Evolutionary conservation across 177 flowering plant species (phyloP).

Genomic region (Vitis hybrid): DNA sequence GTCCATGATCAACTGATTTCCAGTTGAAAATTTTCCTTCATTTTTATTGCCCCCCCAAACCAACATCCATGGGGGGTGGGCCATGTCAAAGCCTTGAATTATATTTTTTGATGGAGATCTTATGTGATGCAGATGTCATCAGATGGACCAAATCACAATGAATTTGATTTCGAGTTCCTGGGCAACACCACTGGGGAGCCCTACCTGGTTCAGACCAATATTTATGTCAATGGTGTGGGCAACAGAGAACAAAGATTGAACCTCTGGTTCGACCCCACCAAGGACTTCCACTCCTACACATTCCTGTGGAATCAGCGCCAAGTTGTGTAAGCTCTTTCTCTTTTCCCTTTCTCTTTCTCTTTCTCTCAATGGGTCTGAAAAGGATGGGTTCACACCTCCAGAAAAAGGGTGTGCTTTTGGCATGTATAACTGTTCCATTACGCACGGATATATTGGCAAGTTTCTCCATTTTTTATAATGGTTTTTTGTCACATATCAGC

Average conservation of each 20-base stretch:
- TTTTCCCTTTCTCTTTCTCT: no score
- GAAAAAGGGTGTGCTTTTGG: neutral
- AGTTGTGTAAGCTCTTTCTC: constrained; percentile 64
- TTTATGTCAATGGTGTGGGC: constrained; percentile 90
- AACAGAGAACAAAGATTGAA: constrained; percentile 82
- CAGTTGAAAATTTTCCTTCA: no score
- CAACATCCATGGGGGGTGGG: neutral
- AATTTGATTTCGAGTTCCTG: constrained; percentile 92
- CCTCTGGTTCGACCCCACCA: constrained; percentile 95
- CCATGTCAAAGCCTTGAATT: neutral
- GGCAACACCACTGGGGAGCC: constrained; percentile 95
- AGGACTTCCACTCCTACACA: constrained; percentile 81
- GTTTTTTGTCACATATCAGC: no score
- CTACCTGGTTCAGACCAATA: constrained; percentile 79
- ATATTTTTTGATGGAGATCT: neutral
- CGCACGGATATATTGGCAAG: no score
- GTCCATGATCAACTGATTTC: no score
- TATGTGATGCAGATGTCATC: constrained; percentile 77
- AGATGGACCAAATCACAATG: constrained; percentile 82
- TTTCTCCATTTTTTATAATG: no score
- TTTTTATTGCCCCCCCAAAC: no score
- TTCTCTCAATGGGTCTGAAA: neutral
- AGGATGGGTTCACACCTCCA: neutral
- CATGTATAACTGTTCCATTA: no score
- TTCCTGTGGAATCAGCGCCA: constrained; percentile 76